A percentile compares a stretch with the other conserved stretches of the same genome.
phyloP scores from a whole-genome alignment of 2,329 filamentous ascomycete species.

The Xylariales sp. region DNA sequence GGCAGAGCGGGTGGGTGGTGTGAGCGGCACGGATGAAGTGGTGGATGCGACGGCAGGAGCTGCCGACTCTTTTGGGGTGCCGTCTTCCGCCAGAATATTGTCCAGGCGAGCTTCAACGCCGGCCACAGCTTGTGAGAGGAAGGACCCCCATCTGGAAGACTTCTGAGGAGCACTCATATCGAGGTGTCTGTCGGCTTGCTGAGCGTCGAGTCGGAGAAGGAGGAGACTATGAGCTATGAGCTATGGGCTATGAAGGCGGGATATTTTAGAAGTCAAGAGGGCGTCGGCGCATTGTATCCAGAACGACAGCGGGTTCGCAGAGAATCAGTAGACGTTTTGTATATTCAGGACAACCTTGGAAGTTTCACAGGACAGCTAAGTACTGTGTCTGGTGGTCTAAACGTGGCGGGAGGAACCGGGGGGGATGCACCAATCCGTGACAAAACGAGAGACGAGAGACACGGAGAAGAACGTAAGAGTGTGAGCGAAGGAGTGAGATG shows the following conservation, averaged over 20 bases:
- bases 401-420: neutral
- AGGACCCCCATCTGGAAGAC: conserved; percentile 77
- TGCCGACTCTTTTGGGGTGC: conserved; percentile 57
- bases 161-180: conserved; percentile 63
- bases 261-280: conserved; percentile 1
- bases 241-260: conserved; percentile 16
- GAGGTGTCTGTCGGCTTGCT: conserved; percentile 25
- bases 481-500: conserved; percentile 9
- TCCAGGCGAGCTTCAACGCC: conserved; percentile 94
- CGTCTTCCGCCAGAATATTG: conserved; percentile 86
- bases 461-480: neutral
- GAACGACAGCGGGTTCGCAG: neutral
- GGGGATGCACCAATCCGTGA: conserved; percentile 12
- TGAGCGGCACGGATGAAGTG: conserved; percentile 39
- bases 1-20: conserved; percentile 39
- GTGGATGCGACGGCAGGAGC: conserved; percentile 44
- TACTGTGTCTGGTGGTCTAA: conserved; percentile 4
- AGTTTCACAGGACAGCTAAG: conserved; percentile 34
- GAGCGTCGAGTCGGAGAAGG: conserved; percentile 15
- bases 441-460: conserved; percentile 17
- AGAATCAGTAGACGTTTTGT: conserved; percentile 1
- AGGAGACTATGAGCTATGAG: neutral
- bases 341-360: conserved; percentile 8
- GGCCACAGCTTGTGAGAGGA: conserved; percentile 90
- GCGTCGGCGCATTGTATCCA: conserved; percentile 35